A percentile compares a stretch with the other conserved stretches of the same genome.
Conservation (phyloP, 768 basidiomycete species). For the Lentinula edodes region DNA sequence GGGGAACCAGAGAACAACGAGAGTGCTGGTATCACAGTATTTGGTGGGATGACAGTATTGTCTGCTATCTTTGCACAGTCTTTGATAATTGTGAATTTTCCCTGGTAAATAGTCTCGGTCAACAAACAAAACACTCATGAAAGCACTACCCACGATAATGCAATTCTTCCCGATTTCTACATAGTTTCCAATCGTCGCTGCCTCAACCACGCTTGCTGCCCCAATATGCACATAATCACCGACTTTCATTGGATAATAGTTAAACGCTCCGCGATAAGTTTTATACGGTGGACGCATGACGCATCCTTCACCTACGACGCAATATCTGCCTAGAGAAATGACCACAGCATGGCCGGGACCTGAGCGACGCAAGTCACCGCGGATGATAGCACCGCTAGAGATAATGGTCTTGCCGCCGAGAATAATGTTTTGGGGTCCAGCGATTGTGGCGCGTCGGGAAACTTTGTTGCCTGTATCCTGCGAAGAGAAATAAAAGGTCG, state of each 20-base stretch:
- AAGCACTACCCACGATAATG: slow-evolving; percentile 63
- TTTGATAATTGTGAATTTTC: slow-evolving; percentile 95
- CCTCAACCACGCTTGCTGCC: slow-evolving; percentile 84
- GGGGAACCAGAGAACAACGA: slow-evolving; percentile 86
- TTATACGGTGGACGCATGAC: slow-evolving; percentile 89
- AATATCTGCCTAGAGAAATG: slow-evolving; percentile 90
- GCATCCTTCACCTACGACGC: slow-evolving; percentile 83
- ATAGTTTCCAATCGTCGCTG: slow-evolving; percentile 89
- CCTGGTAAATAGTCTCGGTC: slow-evolving; percentile 40
- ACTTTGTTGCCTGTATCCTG: slow-evolving; percentile 97
- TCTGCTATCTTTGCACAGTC: slow-evolving; percentile 91
- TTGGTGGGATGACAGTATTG: slow-evolving; percentile 84
- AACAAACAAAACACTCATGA: slow-evolving; percentile 3
- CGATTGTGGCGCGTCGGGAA: slow-evolving; percentile 84
- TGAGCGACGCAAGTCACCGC: slow-evolving; percentile 87
- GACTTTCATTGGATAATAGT: slow-evolving; percentile 97
- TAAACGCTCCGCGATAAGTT: slow-evolving; percentile 86
- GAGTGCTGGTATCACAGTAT: slow-evolving; percentile 88
- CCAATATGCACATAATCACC: slow-evolving; percentile 96
- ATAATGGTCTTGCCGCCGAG: slow-evolving; percentile 97
- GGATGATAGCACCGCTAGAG: slow-evolving; percentile 81
- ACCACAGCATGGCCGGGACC: slow-evolving; percentile 92
- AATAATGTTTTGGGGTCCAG: slow-evolving; percentile 94
- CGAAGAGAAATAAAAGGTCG: not conserved
- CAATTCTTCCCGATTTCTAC: slow-evolving; percentile 96